phyloP scores from a whole-genome alignment of 352 stramenopile genomes.

The Phytophthora gonapodyides region DNA sequence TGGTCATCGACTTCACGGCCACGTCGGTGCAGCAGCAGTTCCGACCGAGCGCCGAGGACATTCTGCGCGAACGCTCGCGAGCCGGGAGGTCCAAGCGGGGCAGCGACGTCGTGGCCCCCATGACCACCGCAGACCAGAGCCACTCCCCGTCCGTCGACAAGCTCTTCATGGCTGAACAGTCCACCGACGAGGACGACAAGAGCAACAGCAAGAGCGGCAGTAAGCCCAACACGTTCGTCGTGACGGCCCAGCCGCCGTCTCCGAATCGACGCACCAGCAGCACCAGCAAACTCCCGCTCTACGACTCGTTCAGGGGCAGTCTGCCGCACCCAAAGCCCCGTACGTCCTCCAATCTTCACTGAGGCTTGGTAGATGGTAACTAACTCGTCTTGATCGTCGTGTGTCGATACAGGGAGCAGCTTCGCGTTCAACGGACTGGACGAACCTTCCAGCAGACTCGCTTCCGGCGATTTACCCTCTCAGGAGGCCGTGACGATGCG shows the following conservation, averaged over 20 bases:
- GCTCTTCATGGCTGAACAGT: conserved; percentile 33
- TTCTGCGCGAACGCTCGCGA: conserved; percentile 58
- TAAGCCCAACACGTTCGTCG: conserved; percentile 19
- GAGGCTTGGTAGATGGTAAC: neutral
- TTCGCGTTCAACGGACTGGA: conserved; percentile 46
- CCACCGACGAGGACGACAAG: conserved; percentile 17
- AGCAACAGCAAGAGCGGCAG: conserved; percentile 10
- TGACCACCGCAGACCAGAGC: conserved; percentile 7
- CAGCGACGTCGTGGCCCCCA: conserved; percentile 24
- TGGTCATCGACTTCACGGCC: conserved; percentile 50
- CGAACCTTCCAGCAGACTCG: conserved; percentile 5
- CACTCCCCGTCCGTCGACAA: conserved; percentile 23
- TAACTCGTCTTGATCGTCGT: conserved; percentile 7
- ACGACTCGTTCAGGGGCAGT: conserved; percentile 29
- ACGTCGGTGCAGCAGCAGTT: conserved; percentile 54
- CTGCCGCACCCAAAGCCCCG: conserved; percentile 16
- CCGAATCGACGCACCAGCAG: conserved; percentile 20
- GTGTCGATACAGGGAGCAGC: conserved; percentile 27
- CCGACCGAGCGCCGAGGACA: conserved; percentile 55
- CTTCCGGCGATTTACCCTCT: conserved; percentile 17
- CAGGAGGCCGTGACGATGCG: conserved; percentile 42
- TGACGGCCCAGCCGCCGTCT: conserved; percentile 23
- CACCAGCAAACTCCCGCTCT: conserved; percentile 22
- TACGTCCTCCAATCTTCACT: conserved; percentile 16
- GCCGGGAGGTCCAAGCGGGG: conserved; percentile 24